Base-by-base conservation (phyloP, 805 yeast genomes). In the Candida loeiensis region DNA sequence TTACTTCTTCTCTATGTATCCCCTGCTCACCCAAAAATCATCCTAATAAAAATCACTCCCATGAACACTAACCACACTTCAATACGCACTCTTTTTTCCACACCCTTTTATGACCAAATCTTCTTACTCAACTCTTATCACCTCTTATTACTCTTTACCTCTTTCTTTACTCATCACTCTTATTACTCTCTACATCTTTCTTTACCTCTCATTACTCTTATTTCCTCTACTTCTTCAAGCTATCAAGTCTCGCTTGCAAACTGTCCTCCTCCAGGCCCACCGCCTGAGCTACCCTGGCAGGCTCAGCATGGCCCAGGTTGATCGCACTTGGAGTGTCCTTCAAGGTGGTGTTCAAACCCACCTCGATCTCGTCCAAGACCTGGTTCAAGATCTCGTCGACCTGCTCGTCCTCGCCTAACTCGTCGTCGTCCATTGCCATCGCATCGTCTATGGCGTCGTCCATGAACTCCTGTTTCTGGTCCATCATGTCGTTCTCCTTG, bases 391-490 rank as follows among this genome's bases (percentile, higher is more conserved):
- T 84, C 54, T 89, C 96, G 55, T 90, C 96, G 3, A 85, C 83
- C 59, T 90, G 95, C 49, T 84, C 93, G 47, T 85, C 95, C 45
- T 85, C 95, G 17, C 77, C 88, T 49, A 81, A 85, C 43, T 86
- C 79, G 26, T 55, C 62, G 19, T 64, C 70, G 53, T 87, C 97
- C 54, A 82, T 88, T 39, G 84, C 95, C 93, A 93, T 88, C 14
- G 93, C 85, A 59, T 91, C 96, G 58, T 93, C 99, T 53, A 93
- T 83, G 14, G 96, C 95, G 58, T 93, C 99, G 58, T 93, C 99
- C 85, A 93, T 93, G 79, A 95, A 87, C 60, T 95, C 99, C 62
- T 95, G 98, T 55, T 95, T 82, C 66, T 93, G 99, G 61, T 91
- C 97, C 98, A 93, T 93, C 52, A 95, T 69, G 58, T 95, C 99